These are phyloP conservation scores for Chlorociboria aeruginascens DNA, from an alignment of 495 filamentous ascomycete species.

Conservation along the genomic window DNA sequence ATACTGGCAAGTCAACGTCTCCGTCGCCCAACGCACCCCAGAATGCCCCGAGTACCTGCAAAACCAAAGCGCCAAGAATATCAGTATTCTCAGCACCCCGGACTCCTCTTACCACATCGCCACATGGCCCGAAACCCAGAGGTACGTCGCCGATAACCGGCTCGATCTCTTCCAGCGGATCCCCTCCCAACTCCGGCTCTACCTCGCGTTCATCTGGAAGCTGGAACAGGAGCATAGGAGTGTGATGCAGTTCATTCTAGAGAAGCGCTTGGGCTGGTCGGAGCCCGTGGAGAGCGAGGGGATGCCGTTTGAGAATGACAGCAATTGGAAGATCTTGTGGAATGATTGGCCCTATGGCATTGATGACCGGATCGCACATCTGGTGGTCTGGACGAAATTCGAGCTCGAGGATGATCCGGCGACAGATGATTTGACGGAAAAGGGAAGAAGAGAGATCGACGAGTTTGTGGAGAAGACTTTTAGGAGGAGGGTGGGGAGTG, in stretches of 20 bases:
- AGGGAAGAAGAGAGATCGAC: conserved; percentile 52
- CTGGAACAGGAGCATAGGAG: conserved; percentile 55
- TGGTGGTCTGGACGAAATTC: conserved; percentile 91
- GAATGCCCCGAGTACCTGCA: conserved; percentile 60
- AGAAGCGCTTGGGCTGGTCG: conserved; percentile 53
- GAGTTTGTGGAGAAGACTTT: conserved; percentile 56
- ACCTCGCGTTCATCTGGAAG: conserved; percentile 50
- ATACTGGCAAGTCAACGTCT: conserved; percentile 76
- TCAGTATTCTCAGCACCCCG: conserved; percentile 49
- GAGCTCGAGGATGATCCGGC: conserved; percentile 46
- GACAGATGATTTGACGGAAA: conserved; percentile 53
- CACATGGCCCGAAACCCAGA: conserved; percentile 31
- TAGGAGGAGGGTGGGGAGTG: conserved; percentile 25
- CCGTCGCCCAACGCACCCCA: conserved; percentile 40
- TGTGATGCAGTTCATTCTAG: conserved; percentile 61
- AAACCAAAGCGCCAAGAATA: conserved; percentile 42
- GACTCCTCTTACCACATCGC: conserved; percentile 28
- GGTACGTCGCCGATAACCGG: conserved; percentile 49
- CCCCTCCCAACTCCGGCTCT: conserved; percentile 62
- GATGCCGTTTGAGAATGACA: conserved; percentile 35
- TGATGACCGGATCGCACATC: conserved; percentile 60
- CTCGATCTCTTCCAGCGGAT: conserved; percentile 63
- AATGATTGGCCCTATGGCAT: conserved; percentile 92
- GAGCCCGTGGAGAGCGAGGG: conserved; percentile 24
- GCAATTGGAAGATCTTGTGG: conserved; percentile 59